A percentile compares a stretch with the other conserved stretches of the same genome.
These are phyloP conservation scores for Penicillium sp. DNA, from an alignment of 2,329 filamentous ascomycete species.

Conservation along the genomic window DNA sequence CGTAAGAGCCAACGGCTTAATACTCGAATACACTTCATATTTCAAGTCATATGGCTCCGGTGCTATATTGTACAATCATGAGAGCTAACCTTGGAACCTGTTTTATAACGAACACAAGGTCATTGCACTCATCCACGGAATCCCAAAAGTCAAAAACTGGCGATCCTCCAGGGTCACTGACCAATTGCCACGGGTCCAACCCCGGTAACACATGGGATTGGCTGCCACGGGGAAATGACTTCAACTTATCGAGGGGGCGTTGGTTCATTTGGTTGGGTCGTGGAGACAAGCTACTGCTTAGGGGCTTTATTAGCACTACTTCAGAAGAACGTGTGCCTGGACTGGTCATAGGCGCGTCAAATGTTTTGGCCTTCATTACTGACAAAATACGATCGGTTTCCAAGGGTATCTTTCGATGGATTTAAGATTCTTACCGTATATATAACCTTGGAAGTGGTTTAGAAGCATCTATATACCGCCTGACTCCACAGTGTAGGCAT, in stretches of 20 bases:
- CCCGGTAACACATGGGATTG: conserved; percentile 19
- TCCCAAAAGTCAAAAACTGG: conserved; percentile 19
- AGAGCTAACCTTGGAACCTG: neutral
- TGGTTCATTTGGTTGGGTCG: conserved; percentile 27
- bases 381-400: neutral
- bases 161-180: conserved; percentile 22
- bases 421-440: neutral
- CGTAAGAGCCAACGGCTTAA: neutral
- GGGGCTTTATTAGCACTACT: conserved; percentile 8
- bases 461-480: neutral
- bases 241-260: conserved; percentile 24
- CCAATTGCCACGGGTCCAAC: conserved; percentile 21
- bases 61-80: neutral
- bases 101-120: neutral
- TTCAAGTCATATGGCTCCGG: neutral
- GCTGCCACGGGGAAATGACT: conserved; percentile 18
- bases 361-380: conserved; percentile 5
- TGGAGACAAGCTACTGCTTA: conserved; percentile 19
- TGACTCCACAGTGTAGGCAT: neutral
- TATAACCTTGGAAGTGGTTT: neutral
- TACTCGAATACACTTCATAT: neutral
- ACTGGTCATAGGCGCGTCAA: conserved; percentile 26
- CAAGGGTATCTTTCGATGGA: neutral
- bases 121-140: neutral
- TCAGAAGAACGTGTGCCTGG: conserved; percentile 17